phyloP scores from a whole-genome alignment of 306 rosid species.

The Canavalia ensiformis region DNA sequence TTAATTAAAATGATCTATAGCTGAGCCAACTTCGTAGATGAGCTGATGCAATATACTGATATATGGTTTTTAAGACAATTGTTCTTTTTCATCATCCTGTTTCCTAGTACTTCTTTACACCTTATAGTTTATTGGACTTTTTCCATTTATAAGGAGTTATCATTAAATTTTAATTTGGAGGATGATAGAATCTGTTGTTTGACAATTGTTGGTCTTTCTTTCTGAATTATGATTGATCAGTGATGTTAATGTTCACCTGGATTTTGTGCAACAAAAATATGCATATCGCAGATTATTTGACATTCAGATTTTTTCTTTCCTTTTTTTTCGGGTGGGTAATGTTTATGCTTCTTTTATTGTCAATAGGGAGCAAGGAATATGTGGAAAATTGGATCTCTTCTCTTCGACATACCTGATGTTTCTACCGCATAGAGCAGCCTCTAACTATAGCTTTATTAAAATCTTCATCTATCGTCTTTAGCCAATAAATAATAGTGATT shows the following conservation, averaged over 20 bases:
- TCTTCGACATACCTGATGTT: constrained; percentile 70
- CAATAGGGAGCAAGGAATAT: constrained; percentile 79
- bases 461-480: too few species aligned
- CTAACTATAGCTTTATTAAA: too few species aligned
- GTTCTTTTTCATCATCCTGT: constrained; percentile 6
- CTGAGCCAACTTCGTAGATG: too few species aligned
- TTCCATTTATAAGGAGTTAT: background rate
- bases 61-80: constrained; percentile 1
- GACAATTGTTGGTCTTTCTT: background rate
- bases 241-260: constrained; percentile 28
- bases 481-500: too few species aligned
- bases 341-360: constrained; percentile 24
- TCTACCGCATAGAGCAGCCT: background rate
- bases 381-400: constrained; percentile 88
- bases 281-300: background rate
- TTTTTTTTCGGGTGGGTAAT: constrained; percentile 16
- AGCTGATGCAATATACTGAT: background rate
- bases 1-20: too few species aligned
- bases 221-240: background rate
- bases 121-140: background rate
- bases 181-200: background rate
- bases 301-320: background rate
- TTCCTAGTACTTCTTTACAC: background rate
- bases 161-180: background rate
- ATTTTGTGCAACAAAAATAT: background rate